Conservation (phyloP, 2,329 filamentous ascomycete species). For the Chaetomiaceae sp. region DNA sequence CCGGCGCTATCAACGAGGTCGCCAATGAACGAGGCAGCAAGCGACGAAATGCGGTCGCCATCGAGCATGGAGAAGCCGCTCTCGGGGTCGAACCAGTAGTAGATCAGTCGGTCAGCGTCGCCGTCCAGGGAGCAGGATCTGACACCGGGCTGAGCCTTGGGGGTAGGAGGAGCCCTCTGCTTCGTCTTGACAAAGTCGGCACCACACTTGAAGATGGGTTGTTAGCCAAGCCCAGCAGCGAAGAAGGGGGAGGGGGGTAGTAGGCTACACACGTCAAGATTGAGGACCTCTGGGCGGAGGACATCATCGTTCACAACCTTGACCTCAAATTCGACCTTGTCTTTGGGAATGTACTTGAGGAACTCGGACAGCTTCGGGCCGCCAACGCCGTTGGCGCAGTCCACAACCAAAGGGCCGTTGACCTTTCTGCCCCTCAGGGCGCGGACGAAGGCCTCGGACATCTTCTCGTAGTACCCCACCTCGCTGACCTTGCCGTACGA, state of each 20-base stretch:
- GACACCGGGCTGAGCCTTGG: constrained; percentile 68
- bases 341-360: constrained; percentile 71
- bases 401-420: constrained; percentile 71
- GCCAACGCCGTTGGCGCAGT: constrained; percentile 95
- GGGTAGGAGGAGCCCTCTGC: constrained; percentile 80
- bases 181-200: constrained; percentile 98
- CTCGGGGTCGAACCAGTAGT: constrained; percentile 58
- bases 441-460: constrained; percentile 75
- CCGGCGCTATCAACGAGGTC: constrained; percentile 79
- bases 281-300: constrained; percentile 80
- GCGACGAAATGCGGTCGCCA: constrained; percentile 91
- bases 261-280: constrained; percentile 64
- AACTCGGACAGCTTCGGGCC: constrained; percentile 85
- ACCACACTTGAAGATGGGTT: constrained; percentile 61
- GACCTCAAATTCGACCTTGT: constrained; percentile 69
- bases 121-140: constrained; percentile 91
- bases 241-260: neutral
- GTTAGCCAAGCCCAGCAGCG: constrained; percentile 15
- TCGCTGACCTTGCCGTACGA: constrained; percentile 88
- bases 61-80: constrained; percentile 88
- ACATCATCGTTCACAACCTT: constrained; percentile 92
- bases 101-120: constrained; percentile 80
- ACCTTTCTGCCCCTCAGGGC: constrained; percentile 75
- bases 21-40: constrained; percentile 88
- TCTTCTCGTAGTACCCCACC: constrained; percentile 91